Base-by-base conservation (phyloP, 2,329 filamentous ascomycete genomes). In the Calonectria multiphialidica region DNA sequence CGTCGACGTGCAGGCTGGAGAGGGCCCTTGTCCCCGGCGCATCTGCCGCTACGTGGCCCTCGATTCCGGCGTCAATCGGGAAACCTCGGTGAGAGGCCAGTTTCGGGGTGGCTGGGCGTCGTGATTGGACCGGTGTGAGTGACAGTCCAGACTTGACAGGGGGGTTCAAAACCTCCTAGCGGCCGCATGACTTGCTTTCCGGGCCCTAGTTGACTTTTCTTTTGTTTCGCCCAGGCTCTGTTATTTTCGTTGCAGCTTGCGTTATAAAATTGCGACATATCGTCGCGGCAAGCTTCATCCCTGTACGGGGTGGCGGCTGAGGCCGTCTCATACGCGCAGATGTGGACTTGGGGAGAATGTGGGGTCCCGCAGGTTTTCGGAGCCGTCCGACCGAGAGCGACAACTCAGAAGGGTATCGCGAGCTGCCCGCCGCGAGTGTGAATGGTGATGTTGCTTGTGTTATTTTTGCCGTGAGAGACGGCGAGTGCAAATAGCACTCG, bases 191-290 rank as follows among this genome's bases (percentile, higher is more conserved):
- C 53, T 40, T 59, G 21, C 33, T 25, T 25, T 40, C 35, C 18
- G 35, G 53, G 6, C 53, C 35, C 35, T 40, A 53, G 53, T 33
- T 59, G 21, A 10, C 33, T n/a, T 59, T 57, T 16, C 23, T 53
- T 59, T 25, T 57, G 53, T 25, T 59, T 40, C 15, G 35, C 40
- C 23, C 35, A 59, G 53, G n/a, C 33, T 57, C 33, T 59, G 53
- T 59, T 59, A 40, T 40, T 59, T 40, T 40, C 53, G 53, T 59
- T 13, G 33, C 53, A 59, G 15, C 53, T 59, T 59, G 53, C 53
- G 53, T 40, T 59, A 59, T 59, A 59, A 59, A 59, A 59, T 59
- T 59, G 53, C 33, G 35, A 28, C 53, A 16, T 59, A 21, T 59
- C 23, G 53, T 25, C 37, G 13, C 35, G 16, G 37, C 53, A 37